Evolutionary conservation across 208 protist species (phyloP), one percentile per base, ranked within the genome.

Genomic region (Phytomonas francai): DNA sequence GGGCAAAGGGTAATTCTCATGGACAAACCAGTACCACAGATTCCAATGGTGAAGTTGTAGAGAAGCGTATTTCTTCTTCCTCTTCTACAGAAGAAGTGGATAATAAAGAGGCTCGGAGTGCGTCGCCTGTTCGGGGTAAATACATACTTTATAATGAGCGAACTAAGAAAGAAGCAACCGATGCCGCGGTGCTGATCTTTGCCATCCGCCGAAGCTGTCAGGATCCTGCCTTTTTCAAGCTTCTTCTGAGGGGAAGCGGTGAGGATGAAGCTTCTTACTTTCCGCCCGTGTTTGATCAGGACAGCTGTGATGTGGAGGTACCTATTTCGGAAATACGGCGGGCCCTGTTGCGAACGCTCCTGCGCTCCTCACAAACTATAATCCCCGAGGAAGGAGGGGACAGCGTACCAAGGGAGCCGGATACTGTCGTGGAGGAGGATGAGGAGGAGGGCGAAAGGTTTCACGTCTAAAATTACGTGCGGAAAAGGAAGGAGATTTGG

Each of bases 121-220:
- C 16, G 2, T 3, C 45, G 25, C 3, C 45, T 25, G 16, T 25
- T 5, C 11, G 45, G 45, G 45, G 45, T 16, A 54, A 19, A 54
- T 54, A 54, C 8, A 78, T 88, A 29, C 67, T 95, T 59, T 91
- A 86, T 69, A 92, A 95, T 69, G 62, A 70, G 2, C 69, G 72
- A 7, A 92, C 87, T 19, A 71, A 63, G 9, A 65, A 67, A 31
- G 62, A 65, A 28, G 87, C 89, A 25, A 92, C 85, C 2, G 81
- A 91, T 39, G 76, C 77, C 32, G 83, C 83, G 25, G 78, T 80
- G 69, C 73, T 92, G 39, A 75, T 78, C 1, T 89, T 78, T 66
- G 84, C 85, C 3, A 67, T 95, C 22, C 89, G 87, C 9, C 84
- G 76, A 60, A 91, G 81, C 73, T 90, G 86, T 72, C 34, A 79